Base-by-base conservation (phyloP, 805 yeast genomes). In the Teunomyces lycoperdinae region DNA sequence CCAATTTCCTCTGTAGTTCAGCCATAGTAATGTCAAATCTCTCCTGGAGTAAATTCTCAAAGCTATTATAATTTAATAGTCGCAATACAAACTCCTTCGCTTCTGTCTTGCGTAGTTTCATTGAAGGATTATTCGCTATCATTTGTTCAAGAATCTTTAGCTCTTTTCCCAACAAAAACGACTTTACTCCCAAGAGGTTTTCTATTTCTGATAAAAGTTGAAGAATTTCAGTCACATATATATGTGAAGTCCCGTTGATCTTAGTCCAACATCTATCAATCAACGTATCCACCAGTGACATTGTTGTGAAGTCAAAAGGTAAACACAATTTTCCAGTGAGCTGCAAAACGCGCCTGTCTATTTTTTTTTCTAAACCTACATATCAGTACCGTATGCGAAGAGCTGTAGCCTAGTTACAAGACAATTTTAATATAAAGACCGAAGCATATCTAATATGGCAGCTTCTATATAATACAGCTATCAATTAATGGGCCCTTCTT, bases 161-260 rank as follows among this genome's bases (percentile, higher is more conserved):
- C 35, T 55, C 58, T 14, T 47, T 42, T 6, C 31, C 33, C 5
- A 49, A 55, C 38, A 67, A 56, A 35, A 67, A 36, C 16, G 51
- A 35, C 26, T 46, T 48, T 3, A 57, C 44, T 8, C 50, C 45
- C 28, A 66, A 44, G 4, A 45, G 44, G 4, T 44, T 38, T 42
- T 67, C 63, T 31, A 68, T 47, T 49, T 61, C 61, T 31, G 45
- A 33, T 4, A 67, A 44, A 11, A 67, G 51, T 3, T 48, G 51
- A 9, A 48, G 41, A 3, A 65, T 51, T 42, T 63, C 64, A 2
- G 57, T 45, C 16, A 62, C 55, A 41, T 59, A 58, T 14, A 67
- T 62, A 45, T 26, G 24, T n/a, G 33, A 20, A 10, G 42, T 14
- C 2, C 38, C 28, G 13, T 42, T 46, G 30, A 38, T 39, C 26